Base-by-base conservation (phyloP, 2,329 filamentous ascomycete genomes). In the Ilyonectria mors-panacis region DNA sequence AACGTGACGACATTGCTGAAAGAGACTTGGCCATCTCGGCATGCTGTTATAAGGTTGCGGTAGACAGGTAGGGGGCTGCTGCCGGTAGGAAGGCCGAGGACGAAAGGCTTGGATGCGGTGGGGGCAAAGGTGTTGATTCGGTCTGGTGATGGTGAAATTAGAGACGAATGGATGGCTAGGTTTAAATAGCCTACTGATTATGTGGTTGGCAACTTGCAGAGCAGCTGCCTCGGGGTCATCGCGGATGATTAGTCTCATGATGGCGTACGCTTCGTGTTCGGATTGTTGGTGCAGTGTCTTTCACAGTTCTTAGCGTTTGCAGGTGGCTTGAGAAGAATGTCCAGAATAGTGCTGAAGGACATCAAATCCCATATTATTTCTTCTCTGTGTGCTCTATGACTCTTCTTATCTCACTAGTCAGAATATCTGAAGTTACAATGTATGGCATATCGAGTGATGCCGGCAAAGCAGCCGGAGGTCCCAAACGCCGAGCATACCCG, bases 1-100 rank as follows among this genome's bases (percentile, higher is more conserved):
- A 94, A 94, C 3, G 92, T 94, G 70, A 94, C 85, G 74, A 94
- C 91, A 90, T 94, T 86, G 73, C 19, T 8, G 28, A 66, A 66
- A 2, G 63, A 66, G 13, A 66, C 12, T 5, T 30, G 39, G 6
- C 19, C 26, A 15, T 30, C 28, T 15, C 35, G 17, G 30, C 44
- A 55, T n/a, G 19, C 63, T 12, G 30, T 19, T n/a, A 58, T 28
- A 17, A 66, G 45, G 8, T n/a, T n/a, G 88, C 88, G 79, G 21
- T 75, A 75, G 10, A 75, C 65, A 47, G 51, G 54, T 1, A 72
- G 55, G 2, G 73, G 73, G 19, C 73, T 75, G 35, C 71, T 70
- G 12, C 73, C 73, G 8, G 73, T 75, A 10, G 73, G 73, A 1
- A 75, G 70, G 2, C 73, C 73, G 4, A 75, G 67, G 8, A 75